Percentiles rank a stretch among this genome's conserved stretches.
phyloP scores from a whole-genome alignment of 1,139 yeast species.

The Yamadazyma pseudoaaseri region DNA sequence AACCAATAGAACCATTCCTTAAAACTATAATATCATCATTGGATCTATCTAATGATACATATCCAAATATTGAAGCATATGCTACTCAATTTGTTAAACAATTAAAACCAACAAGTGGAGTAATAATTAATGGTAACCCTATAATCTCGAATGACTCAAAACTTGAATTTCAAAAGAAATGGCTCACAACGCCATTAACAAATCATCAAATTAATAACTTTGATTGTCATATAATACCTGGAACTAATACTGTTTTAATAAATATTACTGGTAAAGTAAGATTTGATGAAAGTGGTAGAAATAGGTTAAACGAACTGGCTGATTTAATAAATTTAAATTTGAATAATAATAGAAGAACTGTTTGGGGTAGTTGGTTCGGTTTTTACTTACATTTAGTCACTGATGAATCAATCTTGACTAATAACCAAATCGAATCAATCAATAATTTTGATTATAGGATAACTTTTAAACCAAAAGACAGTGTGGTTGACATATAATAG shows the following conservation, averaged over 20 bases:
- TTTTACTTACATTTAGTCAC: constrained; percentile 57
- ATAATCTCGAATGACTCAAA: constrained; percentile 50
- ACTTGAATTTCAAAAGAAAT: constrained; percentile 59
- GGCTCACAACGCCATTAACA: constrained; percentile 62
- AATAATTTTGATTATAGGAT: constrained; percentile 64
- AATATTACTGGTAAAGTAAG: constrained; percentile 63
- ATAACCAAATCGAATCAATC: constrained; percentile 44
- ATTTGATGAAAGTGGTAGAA: constrained; percentile 72
- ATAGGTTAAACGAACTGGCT: constrained; percentile 60
- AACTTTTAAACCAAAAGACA: constrained; percentile 60
- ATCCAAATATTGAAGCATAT: constrained; percentile 44
- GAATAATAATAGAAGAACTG: constrained; percentile 24
- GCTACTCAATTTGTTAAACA: constrained; percentile 52
- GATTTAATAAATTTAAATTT: constrained; percentile 26
- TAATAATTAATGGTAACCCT: constrained; percentile 67
- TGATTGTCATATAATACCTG: constrained; percentile 74
- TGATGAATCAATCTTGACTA: constrained; percentile 51
- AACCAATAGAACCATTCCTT: constrained; percentile 45
- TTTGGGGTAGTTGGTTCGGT: constrained; percentile 73
- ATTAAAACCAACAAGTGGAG: constrained; percentile 45
- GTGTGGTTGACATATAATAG: constrained; percentile 29
- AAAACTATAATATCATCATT: constrained; percentile 38
- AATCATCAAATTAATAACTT: constrained; percentile 61
- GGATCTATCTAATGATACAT: constrained; percentile 31
- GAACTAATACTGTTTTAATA: constrained; percentile 55